Evolutionary conservation across 139 green algal genomes (phyloP).

Genomic region (Haematococcus sp.): DNA sequence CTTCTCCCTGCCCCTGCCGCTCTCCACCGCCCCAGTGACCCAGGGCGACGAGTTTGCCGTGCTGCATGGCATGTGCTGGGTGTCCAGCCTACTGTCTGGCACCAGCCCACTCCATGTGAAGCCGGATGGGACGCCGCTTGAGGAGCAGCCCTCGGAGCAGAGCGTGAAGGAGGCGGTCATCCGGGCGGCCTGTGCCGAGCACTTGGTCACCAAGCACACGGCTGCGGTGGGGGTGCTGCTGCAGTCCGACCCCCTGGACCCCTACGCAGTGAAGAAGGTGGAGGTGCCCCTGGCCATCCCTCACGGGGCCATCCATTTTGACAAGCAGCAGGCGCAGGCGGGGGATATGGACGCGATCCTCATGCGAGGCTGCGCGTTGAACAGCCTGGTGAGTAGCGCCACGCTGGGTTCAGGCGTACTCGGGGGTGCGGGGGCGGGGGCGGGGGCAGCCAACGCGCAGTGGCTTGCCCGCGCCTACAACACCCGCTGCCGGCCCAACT

Average conservation of each 20-base stretch:
- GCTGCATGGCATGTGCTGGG: conserved; percentile 35
- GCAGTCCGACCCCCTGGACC: conserved; percentile 20
- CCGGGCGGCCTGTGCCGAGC: conserved; percentile 9
- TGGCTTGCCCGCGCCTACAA: too few relatives aligned
- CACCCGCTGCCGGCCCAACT: too few relatives aligned
- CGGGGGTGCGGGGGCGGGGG: too few relatives aligned
- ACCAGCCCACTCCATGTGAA: conserved; percentile 22
- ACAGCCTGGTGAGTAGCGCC: too few relatives aligned
- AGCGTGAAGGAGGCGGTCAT: conserved; percentile 23
- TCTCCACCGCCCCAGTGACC: neutral
- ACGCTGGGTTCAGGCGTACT: too few relatives aligned
- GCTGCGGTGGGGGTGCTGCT: conserved; percentile 34
- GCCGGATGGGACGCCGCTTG: conserved; percentile 6
- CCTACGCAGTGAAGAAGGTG: neutral
- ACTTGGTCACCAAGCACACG: conserved; percentile 35
- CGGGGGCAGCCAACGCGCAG: too few relatives aligned
- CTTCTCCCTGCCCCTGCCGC: neutral
- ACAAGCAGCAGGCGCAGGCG: neutral
- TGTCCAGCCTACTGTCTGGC: conserved; percentile 22
- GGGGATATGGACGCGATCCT: neutral
- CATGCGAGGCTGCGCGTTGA: too few relatives aligned
- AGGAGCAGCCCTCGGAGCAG: neutral
- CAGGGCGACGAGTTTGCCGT: conserved; percentile 25
- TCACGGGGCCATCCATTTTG: neutral
- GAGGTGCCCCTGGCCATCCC: conserved; percentile 22